Conservation (phyloP, 768 basidiomycete species). For the Suillus occidentalis region DNA sequence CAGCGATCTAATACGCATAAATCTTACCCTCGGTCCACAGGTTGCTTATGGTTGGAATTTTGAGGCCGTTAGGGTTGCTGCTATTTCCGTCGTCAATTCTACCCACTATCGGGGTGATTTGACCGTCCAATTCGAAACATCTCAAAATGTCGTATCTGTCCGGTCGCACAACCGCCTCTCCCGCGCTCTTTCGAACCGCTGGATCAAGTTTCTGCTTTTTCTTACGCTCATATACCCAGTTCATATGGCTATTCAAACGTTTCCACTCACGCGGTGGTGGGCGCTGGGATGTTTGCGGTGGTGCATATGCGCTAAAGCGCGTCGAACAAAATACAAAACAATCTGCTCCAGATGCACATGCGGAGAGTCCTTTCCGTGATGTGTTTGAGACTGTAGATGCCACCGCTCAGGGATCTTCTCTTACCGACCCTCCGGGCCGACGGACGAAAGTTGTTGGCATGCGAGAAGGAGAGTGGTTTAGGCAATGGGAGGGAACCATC, state of each 20-base stretch:
- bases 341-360: conserved; percentile 6
- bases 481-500: conserved; percentile 72
- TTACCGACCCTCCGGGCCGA: conserved; percentile 28
- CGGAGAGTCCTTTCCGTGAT: conserved; percentile 11
- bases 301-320: conserved; percentile 71
- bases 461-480: conserved; percentile 79
- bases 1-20: neutral
- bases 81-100: conserved; percentile 37
- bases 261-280: conserved; percentile 70
- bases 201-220: conserved; percentile 68
- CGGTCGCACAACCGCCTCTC: conserved; percentile 68
- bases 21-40: conserved; percentile 34
- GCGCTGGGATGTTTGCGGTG: conserved; percentile 73
- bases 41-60: conserved; percentile 63
- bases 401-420: conserved; percentile 21
- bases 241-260: conserved; percentile 78
- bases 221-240: conserved; percentile 73
- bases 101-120: conserved; percentile 38
- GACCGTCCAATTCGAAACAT: conserved; percentile 49
- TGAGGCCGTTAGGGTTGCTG: conserved; percentile 39
- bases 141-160: conserved; percentile 54
- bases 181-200: conserved; percentile 65
- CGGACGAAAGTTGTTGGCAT: conserved; percentile 50
- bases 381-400: neutral
- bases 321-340: conserved; percentile 20